These are phyloP conservation scores for Nitzschia palea DNA, from an alignment of 108 stramenopile genomes.

Conservation along the genomic window DNA sequence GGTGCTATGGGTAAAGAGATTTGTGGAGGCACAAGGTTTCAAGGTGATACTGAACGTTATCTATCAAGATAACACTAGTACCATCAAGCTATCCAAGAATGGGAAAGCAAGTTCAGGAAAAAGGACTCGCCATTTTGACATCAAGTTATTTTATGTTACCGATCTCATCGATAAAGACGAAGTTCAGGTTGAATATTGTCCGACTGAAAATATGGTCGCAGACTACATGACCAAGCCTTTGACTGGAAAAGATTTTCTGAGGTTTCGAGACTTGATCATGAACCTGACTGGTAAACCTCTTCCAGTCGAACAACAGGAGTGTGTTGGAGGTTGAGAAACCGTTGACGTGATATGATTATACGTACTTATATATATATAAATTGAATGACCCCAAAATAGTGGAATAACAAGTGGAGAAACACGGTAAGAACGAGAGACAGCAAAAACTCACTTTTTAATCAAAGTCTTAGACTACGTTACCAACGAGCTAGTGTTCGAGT, in stretches of 20 bases:
- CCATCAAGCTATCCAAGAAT: slow-evolving; percentile 54
- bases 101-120: slow-evolving; percentile 24
- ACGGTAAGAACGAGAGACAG: too few species aligned
- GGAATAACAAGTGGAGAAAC: too few species aligned
- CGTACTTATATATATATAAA: not conserved
- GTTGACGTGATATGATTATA: too few species aligned
- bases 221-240: slow-evolving; percentile 42
- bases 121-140: slow-evolving; percentile 33
- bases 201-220: slow-evolving; percentile 35
- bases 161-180: slow-evolving; percentile 33
- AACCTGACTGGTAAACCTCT: slow-evolving; percentile 12
- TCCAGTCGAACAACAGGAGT: slow-evolving; percentile 12
- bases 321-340: too few species aligned
- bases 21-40: slow-evolving; percentile 51
- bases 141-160: slow-evolving; percentile 44
- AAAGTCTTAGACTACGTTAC: too few species aligned
- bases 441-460: too few species aligned
- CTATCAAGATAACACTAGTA: slow-evolving; percentile 56
- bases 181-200: slow-evolving; percentile 46
- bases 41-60: slow-evolving; percentile 28
- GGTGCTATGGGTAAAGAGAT: slow-evolving; percentile 51
- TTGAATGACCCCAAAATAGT: not conserved
- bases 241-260: slow-evolving; percentile 16
- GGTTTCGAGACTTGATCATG: slow-evolving; percentile 36
- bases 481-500: too few species aligned